Base-by-base conservation (phyloP, 176 grass and related monocot species). In the Phyllostachys edulis region DNA sequence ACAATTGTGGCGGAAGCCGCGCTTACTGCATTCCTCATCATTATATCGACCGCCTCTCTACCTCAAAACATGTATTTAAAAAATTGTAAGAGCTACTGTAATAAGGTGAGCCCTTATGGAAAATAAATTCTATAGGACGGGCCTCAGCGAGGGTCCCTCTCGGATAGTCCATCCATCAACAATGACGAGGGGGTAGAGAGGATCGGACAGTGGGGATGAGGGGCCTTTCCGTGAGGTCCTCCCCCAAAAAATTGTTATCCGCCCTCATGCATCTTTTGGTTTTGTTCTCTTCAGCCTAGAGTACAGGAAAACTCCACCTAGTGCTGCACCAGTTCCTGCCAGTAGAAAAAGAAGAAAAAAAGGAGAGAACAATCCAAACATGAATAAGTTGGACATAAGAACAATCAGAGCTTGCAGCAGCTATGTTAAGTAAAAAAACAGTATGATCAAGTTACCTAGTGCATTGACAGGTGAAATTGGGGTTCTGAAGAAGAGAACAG, bases 401-500 rank as follows among this genome's bases (percentile, higher is more conserved):
- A 29, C 13, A 50, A 15, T 62, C 55, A 85, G 72, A 42, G 17
- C 7, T 69, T 80, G 60, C 76, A 27, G 66, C 51, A n/a, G 29
- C 39, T 40, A 47, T 32, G 42, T 36, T 3, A 54, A 29, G 39
- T 27, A 9, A 5, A 9, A 23, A 16, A 52, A 34, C 51, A 86
- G 18, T 2, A n/a, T 38, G 55, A 46, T 59, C 36, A 57, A 64
- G 20, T 91, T 87, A 91, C 92, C 92, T n/a, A 94, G 80, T 32
- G 89, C 87, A 56, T 94, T 91, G 32, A 94, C 69, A 62, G 89
- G 86, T 6, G 92, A 94, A 67, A 91, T 86, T 4, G 89, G 89
- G 15, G 89, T 94, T 38, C 92, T 76, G 87, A 94, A 94, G 75
- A 94, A 94, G 29, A 91, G 76, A 64, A 94, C 89, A 5, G 89